Conservation (phyloP, 768 basidiomycete species). For the Suillus bovinus region DNA sequence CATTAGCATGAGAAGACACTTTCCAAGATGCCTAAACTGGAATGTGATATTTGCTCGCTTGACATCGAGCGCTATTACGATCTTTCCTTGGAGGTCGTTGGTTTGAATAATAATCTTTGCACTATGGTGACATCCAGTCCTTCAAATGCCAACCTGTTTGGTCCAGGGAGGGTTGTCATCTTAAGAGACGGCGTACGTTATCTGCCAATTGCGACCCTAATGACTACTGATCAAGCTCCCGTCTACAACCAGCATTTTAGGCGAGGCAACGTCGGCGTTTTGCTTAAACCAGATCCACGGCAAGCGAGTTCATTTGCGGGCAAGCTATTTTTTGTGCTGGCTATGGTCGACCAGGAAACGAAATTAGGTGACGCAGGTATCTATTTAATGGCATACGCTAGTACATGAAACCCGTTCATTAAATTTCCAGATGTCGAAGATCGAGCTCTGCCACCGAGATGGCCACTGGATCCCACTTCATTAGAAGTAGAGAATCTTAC, state of each 20-base stretch:
- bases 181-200: constrained; percentile 74
- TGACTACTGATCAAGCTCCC: not conserved
- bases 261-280: constrained; percentile 64
- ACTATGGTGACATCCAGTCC: constrained; percentile 56
- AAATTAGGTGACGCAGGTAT: constrained; percentile 58
- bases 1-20: constrained; percentile 72
- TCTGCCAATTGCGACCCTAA: not conserved
- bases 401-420: constrained; percentile 1
- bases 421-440: constrained; percentile 52
- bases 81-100: constrained; percentile 57
- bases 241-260: constrained; percentile 63
- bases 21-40: constrained; percentile 58
- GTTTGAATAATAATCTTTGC: constrained; percentile 63
- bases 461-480: constrained; percentile 63
- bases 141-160: constrained; percentile 68
- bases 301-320: constrained; percentile 46
- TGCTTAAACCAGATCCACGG: constrained; percentile 66
- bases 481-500: constrained; percentile 50
- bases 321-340: constrained; percentile 67
- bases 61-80: constrained; percentile 84
- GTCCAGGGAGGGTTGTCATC: constrained; percentile 78
- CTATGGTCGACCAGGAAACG: constrained; percentile 63
- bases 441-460: constrained; percentile 65
- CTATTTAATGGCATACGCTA: not conserved
- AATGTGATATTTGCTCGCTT: constrained; percentile 64